phyloP scores from a whole-genome alignment of 2,329 filamentous ascomycete genomes.

The Coccinonectria pachysandricola region DNA sequence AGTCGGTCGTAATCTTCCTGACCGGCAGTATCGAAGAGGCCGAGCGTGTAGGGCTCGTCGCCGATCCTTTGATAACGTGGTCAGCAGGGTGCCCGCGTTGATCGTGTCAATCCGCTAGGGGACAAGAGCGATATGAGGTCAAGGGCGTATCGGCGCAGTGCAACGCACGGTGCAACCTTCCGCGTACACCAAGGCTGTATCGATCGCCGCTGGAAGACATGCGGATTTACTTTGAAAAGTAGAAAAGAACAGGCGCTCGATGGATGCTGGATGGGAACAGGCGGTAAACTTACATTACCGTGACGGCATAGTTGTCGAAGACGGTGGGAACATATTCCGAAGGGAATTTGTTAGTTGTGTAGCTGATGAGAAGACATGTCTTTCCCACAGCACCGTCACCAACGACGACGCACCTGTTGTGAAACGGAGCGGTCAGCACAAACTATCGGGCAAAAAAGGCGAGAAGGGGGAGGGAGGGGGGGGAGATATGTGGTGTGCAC shows the following conservation, averaged over 20 bases:
- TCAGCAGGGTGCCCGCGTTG: too few species aligned
- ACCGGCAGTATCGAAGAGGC: constrained; percentile 95
- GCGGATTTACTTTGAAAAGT: too few species aligned
- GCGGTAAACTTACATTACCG: constrained; percentile 76
- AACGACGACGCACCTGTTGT: constrained; percentile 98
- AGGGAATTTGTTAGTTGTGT: constrained; percentile 99
- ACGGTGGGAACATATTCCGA: constrained; percentile 99
- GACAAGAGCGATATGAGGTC: too few species aligned
- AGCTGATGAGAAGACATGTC: constrained; percentile 97
- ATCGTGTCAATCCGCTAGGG: too few species aligned
- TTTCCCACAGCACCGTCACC: constrained; percentile 99
- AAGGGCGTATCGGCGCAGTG: too few species aligned
- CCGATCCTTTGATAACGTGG: constrained; percentile 63
- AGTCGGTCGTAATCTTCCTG: constrained; percentile 99
- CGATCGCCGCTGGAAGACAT: constrained; percentile 8
- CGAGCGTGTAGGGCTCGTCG: constrained; percentile 94
- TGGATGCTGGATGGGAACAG: too few species aligned
- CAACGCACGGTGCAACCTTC: too few species aligned
- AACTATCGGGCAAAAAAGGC: constrained; percentile 1
- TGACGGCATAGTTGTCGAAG: constrained; percentile 99
- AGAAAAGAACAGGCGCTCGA: too few species aligned
- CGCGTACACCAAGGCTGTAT: constrained; percentile 3
- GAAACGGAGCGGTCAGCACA: constrained; percentile 7
- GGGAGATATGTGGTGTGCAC: constrained; percentile 11
- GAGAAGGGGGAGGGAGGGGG: constrained; percentile 1